Base-by-base conservation (phyloP, 306 rosid genomes). In the Begonia masoniana region DNA sequence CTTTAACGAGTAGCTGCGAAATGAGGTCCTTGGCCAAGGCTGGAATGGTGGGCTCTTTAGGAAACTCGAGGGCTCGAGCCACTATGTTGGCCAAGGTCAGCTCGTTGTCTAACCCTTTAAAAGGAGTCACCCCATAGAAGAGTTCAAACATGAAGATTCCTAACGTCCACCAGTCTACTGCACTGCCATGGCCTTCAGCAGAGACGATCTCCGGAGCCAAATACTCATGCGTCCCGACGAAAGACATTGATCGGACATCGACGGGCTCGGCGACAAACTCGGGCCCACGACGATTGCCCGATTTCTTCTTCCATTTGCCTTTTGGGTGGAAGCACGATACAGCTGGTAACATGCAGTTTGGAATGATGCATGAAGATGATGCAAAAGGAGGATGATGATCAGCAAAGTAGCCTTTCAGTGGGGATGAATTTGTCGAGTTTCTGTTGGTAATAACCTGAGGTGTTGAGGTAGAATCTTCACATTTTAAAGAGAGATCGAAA, bases 161-260 rank as follows among this genome's bases (percentile, higher is more conserved):
- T 3, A 78, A 52, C 0, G 85, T 84, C 94, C 88, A 84, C 88
- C 94, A 80, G 64, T 84, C 94, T n/a, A 84, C 85, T 17, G 74
- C 85, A 64, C 78, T 81, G 16, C 85, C 88, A 15, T 80, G 94
- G 5, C 85, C 85, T 49, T 84, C 94, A 0, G 85, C 94, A 0
- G 88, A 84, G 19, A 75, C 68, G 0, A 84, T 76, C 62, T 84
- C 94, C 0, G 94, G 65, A 2, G 89, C 85, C 51, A 81, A 49
- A 65, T 81, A 81, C 58, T 81, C 88, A 55, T 82, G 85, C 58
- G 88, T 80, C 53, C 88, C 94, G 0, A 84, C 94, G 24, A 84
- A 84, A 9, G 88, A 80, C 85, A 76, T 84, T 0, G 94, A 84
- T n/a, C 94, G 81, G 0, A 84, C 71, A 19, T 75, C 83, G 0